Base-by-base conservation (phyloP, 2,329 filamentous ascomycete species). In the Epicoccum nigrum region DNA sequence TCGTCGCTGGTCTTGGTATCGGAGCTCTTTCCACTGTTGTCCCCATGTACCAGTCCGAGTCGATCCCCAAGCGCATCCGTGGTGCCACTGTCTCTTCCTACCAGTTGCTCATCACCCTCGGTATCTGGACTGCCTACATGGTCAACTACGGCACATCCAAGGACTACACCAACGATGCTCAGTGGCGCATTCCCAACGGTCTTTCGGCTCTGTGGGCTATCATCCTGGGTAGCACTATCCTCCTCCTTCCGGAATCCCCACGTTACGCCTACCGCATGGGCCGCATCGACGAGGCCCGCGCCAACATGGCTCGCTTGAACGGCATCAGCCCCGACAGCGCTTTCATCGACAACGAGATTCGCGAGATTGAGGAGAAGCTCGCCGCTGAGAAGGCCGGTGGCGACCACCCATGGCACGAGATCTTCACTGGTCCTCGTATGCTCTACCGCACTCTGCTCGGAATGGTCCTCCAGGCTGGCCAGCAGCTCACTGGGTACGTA, bases 91-190 rank as follows among this genome's bases (percentile, higher is more conserved):
- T 89, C 45, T 65, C 81, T 2, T 82, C 79, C 23, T 89, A 88
- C 69, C 86, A 89, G 74, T 77, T 89, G 6, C 82, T 87, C 67
- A 86, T 89, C 65, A 89, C 86, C 0, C 74, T 88, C 25, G 86
- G 86, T 55, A 88, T 89, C 67, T 85, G 76, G 60, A 71, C 78
- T 15, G 79, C 74, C 0, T 75, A 74, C 56, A 71, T 74, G 68
- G 76, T 79, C 67, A 86, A 88, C 69, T 87, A 76, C 63, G 84
- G 85, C 13, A 88, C 86, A 11, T 74, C 82, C 51, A 74, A 73
- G 11, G 77, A 75, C 51, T 46, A 58, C 7, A 73, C 68, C 58
- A 79, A 81, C 40, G 77, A 79, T 79, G 49, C 77, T 75, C 23
- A 81, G 28, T 89, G 86, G 86, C 78, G 86, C 52, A 83, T 88